Percentiles rank a stretch among this genome's conserved stretches.
phyloP scores from a whole-genome alignment of 306 rosid genomes.

The Casuarina cunninghamiana region DNA sequence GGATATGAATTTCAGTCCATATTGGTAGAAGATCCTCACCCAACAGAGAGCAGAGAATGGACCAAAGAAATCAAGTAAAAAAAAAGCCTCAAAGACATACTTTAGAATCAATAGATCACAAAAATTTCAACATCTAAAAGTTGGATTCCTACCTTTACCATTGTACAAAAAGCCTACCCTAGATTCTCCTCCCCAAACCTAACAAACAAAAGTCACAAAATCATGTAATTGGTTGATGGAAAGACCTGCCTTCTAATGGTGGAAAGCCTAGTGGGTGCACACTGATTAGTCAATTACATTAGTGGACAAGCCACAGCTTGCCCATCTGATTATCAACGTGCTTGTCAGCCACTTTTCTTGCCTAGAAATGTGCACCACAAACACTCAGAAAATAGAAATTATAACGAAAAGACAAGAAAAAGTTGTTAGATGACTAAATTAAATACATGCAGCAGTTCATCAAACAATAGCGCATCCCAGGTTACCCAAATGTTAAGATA shows the following conservation, averaged over 20 bases:
- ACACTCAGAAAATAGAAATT: not conserved
- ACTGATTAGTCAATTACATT: no score
- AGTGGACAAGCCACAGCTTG: not conserved
- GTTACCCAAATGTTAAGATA: not conserved
- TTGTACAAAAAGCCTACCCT: no score
- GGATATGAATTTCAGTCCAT: conserved; percentile 13
- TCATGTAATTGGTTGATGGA: no score
- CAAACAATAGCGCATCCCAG: conserved; percentile 3
- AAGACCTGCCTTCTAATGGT: no score
- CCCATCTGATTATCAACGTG: not conserved
- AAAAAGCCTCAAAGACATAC: no score
- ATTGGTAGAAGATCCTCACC: not conserved
- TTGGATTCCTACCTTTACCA: no score
- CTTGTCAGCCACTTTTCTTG: not conserved
- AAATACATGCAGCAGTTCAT: conserved; percentile 5
- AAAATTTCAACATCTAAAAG: not conserved
- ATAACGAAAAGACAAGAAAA: not conserved
- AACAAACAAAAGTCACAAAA: no score
- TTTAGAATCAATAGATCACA: not conserved
- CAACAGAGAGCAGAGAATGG: not conserved
- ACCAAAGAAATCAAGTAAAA: not conserved
- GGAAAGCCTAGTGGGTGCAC: not conserved
- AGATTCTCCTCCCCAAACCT: no score
- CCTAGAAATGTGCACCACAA: not conserved
- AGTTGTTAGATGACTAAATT: not conserved